Evolutionary conservation across 306 rosid species (phyloP), one percentile per base, ranked within the genome.

Genomic region (Calophaca sinica): DNA sequence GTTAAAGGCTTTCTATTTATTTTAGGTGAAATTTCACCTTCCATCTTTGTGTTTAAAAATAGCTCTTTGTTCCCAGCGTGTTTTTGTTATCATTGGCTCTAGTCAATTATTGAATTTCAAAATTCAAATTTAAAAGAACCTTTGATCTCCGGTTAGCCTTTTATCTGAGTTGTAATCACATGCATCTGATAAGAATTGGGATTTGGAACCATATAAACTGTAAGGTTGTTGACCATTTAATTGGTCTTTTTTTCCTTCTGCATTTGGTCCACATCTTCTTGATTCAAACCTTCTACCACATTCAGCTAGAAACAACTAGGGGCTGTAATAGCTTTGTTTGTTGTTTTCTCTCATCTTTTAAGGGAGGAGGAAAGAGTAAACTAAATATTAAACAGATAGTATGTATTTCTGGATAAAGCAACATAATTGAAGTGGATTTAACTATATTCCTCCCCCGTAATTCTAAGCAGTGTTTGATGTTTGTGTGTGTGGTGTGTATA

Each of bases 21-120:
- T 63, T 73, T 61, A 12, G 53, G 49, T 53, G 8, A 38, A 58
- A 73, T 31, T 80, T 38, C 50, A 38, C 57, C 29, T 31, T 46
- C 64, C 49, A 15, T 59, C 57, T 60, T 61, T 48, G n/a, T 63
- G 62, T 42, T 38, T 76, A 57, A 36, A 58, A 59, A 26, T 42
- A 15, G 14, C 10, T 51, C 51, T 26, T 52, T 51, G 28, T 44
- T 59, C 54, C 44, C 15, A 9, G 35, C 58, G 46, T 62, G 31
- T 76, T 48, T 81, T 50, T 65, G 39, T 58, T 67, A 52, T 51
- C 70, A 53, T 50, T 57, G 44, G 61, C 64, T 62, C 20, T 12
- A 31, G 33, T 41, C 52, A 53, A 35, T 20, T 68, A 52, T 67
- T 44, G 50, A 45, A 52, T 61, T 60, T 62, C 31, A 69, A 58